Percentiles rank a stretch among this genome's conserved stretches.
Conservation (phyloP, 768 basidiomycete genomes). For the Mycena galericulata region DNA sequence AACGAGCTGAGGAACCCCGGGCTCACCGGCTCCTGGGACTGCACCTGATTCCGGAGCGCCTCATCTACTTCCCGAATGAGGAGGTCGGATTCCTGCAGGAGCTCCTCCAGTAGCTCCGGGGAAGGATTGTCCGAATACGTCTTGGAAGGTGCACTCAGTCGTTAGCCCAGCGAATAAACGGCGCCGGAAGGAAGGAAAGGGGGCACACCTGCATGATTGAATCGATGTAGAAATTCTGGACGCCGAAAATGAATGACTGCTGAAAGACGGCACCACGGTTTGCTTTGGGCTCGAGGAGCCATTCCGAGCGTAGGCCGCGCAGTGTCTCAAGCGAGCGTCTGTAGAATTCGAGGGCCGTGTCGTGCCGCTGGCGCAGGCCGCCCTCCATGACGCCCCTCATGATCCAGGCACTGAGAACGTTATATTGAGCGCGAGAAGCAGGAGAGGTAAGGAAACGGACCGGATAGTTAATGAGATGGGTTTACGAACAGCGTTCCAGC, state of each 20-base stretch:
- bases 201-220: slow-evolving; percentile 34
- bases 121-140: neutral
- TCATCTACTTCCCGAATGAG: slow-evolving; percentile 29
- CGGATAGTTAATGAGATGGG: slow-evolving; percentile 35
- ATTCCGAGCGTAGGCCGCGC: slow-evolving; percentile 15
- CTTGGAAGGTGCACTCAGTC: too few relatives aligned
- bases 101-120: slow-evolving; percentile 13
- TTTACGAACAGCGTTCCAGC: slow-evolving; percentile 33
- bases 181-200: too few relatives aligned
- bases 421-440: neutral
- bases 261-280: slow-evolving; percentile 31
- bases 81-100: slow-evolving; percentile 27
- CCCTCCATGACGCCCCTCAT: slow-evolving; percentile 25
- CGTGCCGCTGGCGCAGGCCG: neutral
- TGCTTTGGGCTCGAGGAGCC: slow-evolving; percentile 12
- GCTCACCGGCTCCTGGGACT: neutral
- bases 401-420: slow-evolving; percentile 34
- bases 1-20: slow-evolving; percentile 34
- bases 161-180: too few relatives aligned
- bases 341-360: slow-evolving; percentile 27
- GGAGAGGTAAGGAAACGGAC: slow-evolving; percentile 23
- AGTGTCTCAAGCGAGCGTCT: slow-evolving; percentile 19
- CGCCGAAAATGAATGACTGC: slow-evolving; percentile 31
- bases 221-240: slow-evolving; percentile 31
- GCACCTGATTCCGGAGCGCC: slow-evolving; percentile 9